Evolutionary conservation across 345 rosid species (phyloP).

Genomic region (Eucalyptus sp.): DNA sequence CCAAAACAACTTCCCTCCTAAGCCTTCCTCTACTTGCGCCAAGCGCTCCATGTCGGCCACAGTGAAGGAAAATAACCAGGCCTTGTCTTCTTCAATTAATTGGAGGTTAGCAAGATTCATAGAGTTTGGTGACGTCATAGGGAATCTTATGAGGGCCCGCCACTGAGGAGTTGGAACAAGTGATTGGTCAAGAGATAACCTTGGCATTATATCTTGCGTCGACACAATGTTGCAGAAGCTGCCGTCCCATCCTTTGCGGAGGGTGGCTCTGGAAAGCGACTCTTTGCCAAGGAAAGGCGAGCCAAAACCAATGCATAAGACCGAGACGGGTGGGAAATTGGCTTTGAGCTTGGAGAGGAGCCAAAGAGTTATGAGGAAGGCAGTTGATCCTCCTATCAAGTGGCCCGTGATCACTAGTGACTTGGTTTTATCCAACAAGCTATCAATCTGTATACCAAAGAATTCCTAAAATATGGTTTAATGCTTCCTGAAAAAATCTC

Average conservation of each 20-base stretch:
- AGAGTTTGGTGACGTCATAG: slow-evolving; percentile 5
- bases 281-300: slow-evolving; percentile 62
- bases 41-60: not conserved
- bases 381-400: slow-evolving; percentile 58
- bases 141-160: slow-evolving; percentile 4
- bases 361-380: slow-evolving; percentile 60
- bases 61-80: slow-evolving; percentile 1
- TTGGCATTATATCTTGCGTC: slow-evolving; percentile 41
- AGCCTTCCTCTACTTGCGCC: not conserved
- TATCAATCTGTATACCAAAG: slow-evolving; percentile 10
- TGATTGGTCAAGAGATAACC: slow-evolving; percentile 29
- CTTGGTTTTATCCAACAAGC: slow-evolving; percentile 14
- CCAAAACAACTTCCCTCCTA: slow-evolving; percentile 18
- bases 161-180: slow-evolving; percentile 1
- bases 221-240: slow-evolving; percentile 64
- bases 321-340: slow-evolving; percentile 3
- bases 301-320: slow-evolving; percentile 76
- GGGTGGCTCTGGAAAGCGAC: slow-evolving; percentile 40
- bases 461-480: not conserved
- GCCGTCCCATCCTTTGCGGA: slow-evolving; percentile 46
- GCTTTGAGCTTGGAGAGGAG: slow-evolving; percentile 45
- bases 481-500: not conserved
- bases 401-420: slow-evolving; percentile 71
- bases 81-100: slow-evolving; percentile 1
- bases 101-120: not conserved